Base-by-base conservation (phyloP, 306 rosid species). In the Glycine soja region DNA sequence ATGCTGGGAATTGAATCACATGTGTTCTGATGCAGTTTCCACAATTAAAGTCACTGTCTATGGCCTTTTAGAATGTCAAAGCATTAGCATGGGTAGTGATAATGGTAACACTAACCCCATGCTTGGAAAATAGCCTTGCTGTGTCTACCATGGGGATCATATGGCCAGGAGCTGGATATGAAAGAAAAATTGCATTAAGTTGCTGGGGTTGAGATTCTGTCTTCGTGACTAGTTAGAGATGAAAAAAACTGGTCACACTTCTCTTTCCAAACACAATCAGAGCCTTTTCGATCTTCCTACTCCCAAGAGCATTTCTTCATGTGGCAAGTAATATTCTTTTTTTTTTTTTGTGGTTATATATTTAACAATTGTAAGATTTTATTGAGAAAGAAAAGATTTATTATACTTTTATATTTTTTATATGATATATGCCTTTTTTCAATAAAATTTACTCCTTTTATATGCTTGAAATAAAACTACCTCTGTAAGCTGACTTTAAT, bases 181-280 rank as follows among this genome's bases (percentile, higher is more conserved):
- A 83, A 10, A 83, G 58, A 73, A 83, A 83, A 47, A 66, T 40
- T 3, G 76, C 43, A 61, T 62, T 10, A 3, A 82, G 66, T 61
- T 70, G 19, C 1, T 76, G 38, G 34, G 42, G 0, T 24, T 76
- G 77, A n/a, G 72, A 76, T 3, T 58, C 63, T 48, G 15, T 75
- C 7, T 56, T 3, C 40, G 45, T 64, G 56, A 2, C 15, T 10
- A 48, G 15, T 38, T 80, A 0, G 56, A 61, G 46, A 19, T 71
- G 54, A 77, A 47, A 83, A 84, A 43, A 64, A 46, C 8, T 83
- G 47, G 81, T 78, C 87, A 16, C 90, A 84, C 72, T 88, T 88
- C 79, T 86, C 94, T 40, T 89, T 88, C 63, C 87, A 79, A 67
- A 89, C 91, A 3, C 85, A 83, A 50, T 53, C 85, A 57, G 73